phyloP scores from a whole-genome alignment of 768 basidiomycete species.

The Suillus alpinus region DNA sequence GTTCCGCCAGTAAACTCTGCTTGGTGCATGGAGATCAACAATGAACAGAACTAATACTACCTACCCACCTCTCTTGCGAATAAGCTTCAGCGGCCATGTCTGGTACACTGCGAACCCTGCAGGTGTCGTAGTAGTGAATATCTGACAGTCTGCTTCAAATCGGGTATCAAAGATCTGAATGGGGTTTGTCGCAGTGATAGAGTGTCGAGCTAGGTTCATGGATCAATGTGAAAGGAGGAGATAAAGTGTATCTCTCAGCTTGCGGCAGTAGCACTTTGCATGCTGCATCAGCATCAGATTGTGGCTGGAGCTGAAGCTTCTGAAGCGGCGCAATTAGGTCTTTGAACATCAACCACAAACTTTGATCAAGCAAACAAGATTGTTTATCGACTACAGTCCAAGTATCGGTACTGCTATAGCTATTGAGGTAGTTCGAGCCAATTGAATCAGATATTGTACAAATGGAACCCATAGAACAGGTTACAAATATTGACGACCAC shows the following conservation, averaged over 20 bases:
- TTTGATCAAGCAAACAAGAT: background rate
- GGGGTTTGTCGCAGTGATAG: slow-evolving; percentile 73
- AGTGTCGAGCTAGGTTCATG: slow-evolving; percentile 88
- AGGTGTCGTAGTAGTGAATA: slow-evolving; percentile 79
- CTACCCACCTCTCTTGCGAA: slow-evolving; percentile 75
- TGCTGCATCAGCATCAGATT: slow-evolving; percentile 13
- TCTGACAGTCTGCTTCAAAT: slow-evolving; percentile 76
- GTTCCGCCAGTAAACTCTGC: slow-evolving; percentile 80
- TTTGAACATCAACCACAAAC: background rate
- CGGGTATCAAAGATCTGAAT: slow-evolving; percentile 73
- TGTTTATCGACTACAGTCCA: slow-evolving; percentile 1
- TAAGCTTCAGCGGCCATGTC: slow-evolving; percentile 68
- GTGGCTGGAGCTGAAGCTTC: slow-evolving; percentile 8
- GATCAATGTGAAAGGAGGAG: slow-evolving; percentile 23
- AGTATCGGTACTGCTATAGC: background rate
- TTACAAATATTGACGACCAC: slow-evolving; percentile 13
- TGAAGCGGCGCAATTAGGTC: slow-evolving; percentile 3
- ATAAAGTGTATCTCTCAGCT: slow-evolving; percentile 1
- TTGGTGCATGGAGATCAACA: slow-evolving; percentile 18
- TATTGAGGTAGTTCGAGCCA: background rate
- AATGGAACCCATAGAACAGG: slow-evolving; percentile 12
- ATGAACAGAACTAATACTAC: background rate
- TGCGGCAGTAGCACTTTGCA: slow-evolving; percentile 8
- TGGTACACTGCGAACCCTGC: slow-evolving; percentile 84
- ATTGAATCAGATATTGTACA: slow-evolving; percentile 15